These are phyloP conservation scores for Scedosporium minutisporum DNA, from an alignment of 2,329 filamentous ascomycete species.

Conservation along the genomic window DNA sequence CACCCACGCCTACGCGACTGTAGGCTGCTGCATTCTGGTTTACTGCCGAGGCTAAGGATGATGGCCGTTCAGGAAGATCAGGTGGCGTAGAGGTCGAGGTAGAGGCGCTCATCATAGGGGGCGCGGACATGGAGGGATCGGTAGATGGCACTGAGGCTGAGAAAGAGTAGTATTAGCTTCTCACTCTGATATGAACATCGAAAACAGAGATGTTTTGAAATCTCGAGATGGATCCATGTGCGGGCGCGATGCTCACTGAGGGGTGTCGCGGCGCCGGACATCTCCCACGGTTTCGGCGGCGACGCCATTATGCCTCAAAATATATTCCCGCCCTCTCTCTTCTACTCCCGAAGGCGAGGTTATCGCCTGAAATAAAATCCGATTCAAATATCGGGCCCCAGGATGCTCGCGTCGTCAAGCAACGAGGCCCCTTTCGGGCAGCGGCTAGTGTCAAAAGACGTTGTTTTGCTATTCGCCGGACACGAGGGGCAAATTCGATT, in stretches of 20 bases:
- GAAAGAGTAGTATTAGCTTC: slow-evolving; percentile 5
- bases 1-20: slow-evolving; percentile 40
- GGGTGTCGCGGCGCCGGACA: slow-evolving; percentile 45
- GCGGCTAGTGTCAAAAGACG: background rate
- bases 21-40: slow-evolving; percentile 85
- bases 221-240: background rate
- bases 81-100: slow-evolving; percentile 28
- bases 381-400: background rate
- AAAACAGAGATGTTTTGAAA: background rate
- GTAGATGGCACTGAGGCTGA: slow-evolving; percentile 9
- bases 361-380: background rate
- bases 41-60: slow-evolving; percentile 66
- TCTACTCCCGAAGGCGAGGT: background rate
- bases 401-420: background rate
- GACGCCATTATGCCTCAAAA: slow-evolving; percentile 47
- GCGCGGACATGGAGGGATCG: slow-evolving; percentile 16
- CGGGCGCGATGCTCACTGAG: background rate
- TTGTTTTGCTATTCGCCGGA: background rate
- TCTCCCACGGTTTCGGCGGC: slow-evolving; percentile 97
- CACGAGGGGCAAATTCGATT: background rate
- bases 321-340: background rate
- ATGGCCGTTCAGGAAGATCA: slow-evolving; percentile 68
- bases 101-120: slow-evolving; percentile 32
- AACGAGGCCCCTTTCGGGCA: background rate
- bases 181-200: too few relatives aligned